Evolutionary conservation across 257 asterid species (phyloP).

Genomic region (Capsicum chinense): DNA sequence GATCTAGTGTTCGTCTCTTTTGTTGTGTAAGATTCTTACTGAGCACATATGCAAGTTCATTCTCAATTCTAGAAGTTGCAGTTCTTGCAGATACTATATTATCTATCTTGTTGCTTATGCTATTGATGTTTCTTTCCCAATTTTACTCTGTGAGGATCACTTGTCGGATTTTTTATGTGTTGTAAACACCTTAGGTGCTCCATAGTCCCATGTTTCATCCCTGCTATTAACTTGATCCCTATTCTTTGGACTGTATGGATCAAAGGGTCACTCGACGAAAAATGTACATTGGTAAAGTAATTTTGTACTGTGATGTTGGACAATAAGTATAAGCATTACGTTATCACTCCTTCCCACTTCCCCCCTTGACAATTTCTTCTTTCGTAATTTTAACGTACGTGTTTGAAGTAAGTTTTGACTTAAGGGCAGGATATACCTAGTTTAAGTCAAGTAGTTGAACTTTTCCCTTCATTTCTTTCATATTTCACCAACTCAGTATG

Average conservation of each 20-base stretch:
- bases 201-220: neutral
- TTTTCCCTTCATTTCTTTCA: too few species aligned
- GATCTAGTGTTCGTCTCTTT: neutral
- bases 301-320: neutral
- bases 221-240: neutral
- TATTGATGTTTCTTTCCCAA: constrained; percentile 14
- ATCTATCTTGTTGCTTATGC: neutral
- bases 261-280: neutral
- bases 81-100: neutral
- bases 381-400: too few species aligned
- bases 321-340: too few species aligned
- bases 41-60: constrained; percentile 6
- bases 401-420: too few species aligned
- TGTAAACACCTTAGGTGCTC: neutral
- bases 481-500: too few species aligned
- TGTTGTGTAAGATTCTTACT: constrained; percentile 4
- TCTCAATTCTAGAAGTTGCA: neutral
- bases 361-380: too few species aligned
- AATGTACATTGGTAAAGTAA: neutral
- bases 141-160: neutral
- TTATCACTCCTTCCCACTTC: too few species aligned
- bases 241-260: neutral
- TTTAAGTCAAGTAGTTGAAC: too few species aligned
- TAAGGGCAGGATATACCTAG: too few species aligned
- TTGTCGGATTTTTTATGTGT: neutral